Evolutionary conservation across 768 basidiomycete species (phyloP), one percentile per base, ranked within the genome.

Genomic region (Suillus americanus): DNA sequence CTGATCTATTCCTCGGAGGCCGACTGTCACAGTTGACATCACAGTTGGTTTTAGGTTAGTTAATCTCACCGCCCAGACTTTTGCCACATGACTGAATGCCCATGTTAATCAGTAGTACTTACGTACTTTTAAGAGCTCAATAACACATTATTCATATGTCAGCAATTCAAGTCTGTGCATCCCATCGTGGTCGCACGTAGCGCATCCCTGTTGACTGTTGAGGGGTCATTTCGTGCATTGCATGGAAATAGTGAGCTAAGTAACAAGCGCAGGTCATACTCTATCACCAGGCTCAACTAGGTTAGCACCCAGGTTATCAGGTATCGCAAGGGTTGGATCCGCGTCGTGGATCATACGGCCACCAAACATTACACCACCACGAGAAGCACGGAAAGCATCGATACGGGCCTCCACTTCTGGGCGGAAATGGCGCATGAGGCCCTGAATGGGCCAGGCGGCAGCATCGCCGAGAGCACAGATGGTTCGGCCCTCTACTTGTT

Each of bases 381-480:
- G 83, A 61, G 80, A 78, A 60, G 83, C 83, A 63, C 91, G 84
- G 85, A 88, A 98, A 20, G 85, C 81, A 3, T 85, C 85, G 65
- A 99, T 94, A 62, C 96, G 91, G 61, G 83, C 81, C 79, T 99
- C 97, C 48, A 99, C 95, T 72, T 95, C 89, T 2, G 96, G 97
- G 68, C 95, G 88, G 90, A 97, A 99, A 78, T 97, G 93, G 64
- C 94, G 89, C 91, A 99, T 95, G 65, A 98, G 87, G 60, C 95
- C 97, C 75, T 98, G 97, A 66, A 99, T 96, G 8, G 96, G 97
- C 97, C 97, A 98, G 5, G 97, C 97, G 20, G 97, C 96, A 12
- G 97, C 97, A 66, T 99, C 97, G 12, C 97, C 97, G 35, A 97
- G 83, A 10, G 97, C 97, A 67, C 97, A 99, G 70, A 99, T 98